phyloP scores from a whole-genome alignment of 176 grass and related monocot species.

The Aegilops tauschii region DNA sequence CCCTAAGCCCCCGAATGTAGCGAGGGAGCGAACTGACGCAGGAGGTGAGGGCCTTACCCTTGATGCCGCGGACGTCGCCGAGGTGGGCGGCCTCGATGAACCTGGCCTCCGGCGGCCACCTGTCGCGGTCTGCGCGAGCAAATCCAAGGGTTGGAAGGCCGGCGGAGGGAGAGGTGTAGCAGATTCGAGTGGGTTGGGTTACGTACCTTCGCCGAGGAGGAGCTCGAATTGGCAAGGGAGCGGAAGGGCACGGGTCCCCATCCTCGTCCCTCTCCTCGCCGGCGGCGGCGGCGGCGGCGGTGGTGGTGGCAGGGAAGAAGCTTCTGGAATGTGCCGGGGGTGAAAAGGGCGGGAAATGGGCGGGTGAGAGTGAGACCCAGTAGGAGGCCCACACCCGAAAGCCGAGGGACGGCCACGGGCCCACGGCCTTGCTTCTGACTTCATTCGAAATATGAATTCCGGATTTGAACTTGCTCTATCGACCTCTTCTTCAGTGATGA shows the following conservation, averaged over 20 bases:
- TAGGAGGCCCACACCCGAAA: background rate
- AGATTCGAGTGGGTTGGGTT: background rate
- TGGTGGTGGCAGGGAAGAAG: background rate
- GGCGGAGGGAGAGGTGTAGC: too few relatives aligned
- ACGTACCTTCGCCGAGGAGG: constrained; percentile 4
- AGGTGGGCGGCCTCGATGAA: constrained; percentile 14
- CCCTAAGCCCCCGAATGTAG: background rate
- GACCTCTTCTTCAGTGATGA: background rate
- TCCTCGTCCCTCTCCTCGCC: background rate
- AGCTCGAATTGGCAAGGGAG: background rate
- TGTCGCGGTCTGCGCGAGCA: too few relatives aligned
- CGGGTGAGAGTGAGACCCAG: background rate
- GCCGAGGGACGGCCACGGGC: background rate
- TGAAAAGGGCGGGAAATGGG: background rate
- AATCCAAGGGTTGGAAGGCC: too few relatives aligned
- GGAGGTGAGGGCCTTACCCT: background rate
- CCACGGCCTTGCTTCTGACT: background rate
- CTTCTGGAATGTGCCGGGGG: background rate
- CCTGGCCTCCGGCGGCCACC: background rate
- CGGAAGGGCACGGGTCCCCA: background rate
- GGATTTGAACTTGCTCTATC: background rate
- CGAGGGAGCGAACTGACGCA: too few relatives aligned
- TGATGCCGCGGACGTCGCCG: constrained; percentile 14
- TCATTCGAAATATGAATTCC: background rate
- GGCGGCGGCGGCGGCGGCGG: background rate